phyloP scores from a whole-genome alignment of 495 filamentous ascomycete genomes.

The Podospora didyma region DNA sequence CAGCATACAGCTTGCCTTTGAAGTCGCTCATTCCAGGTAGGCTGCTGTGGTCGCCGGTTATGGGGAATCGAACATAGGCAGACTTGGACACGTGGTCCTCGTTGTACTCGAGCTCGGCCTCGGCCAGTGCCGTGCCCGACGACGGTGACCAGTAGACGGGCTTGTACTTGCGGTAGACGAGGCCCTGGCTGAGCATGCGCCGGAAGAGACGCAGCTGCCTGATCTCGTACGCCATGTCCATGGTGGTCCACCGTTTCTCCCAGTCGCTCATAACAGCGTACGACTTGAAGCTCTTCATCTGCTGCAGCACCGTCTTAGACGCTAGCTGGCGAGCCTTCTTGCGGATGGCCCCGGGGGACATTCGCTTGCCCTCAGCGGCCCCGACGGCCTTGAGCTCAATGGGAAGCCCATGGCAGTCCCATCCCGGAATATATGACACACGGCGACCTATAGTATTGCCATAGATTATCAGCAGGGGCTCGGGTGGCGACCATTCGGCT shows the following conservation, averaged over 20 bases:
- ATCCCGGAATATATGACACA: constrained; percentile 87
- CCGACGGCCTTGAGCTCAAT: constrained; percentile 97
- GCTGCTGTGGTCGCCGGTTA: constrained; percentile 48
- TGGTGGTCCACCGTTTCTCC: constrained; percentile 86
- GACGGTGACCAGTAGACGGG: constrained; percentile 97
- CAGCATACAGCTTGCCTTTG: constrained; percentile 53
- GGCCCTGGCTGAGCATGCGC: constrained; percentile 74
- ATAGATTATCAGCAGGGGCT: neutral
- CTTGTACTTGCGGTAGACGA: constrained; percentile 85
- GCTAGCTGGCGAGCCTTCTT: constrained; percentile 73
- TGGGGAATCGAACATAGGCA: constrained; percentile 76
- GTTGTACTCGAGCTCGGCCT: constrained; percentile 94
- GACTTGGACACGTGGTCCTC: constrained; percentile 76
- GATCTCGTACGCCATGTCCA: constrained; percentile 85
- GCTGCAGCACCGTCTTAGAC: constrained; percentile 64
- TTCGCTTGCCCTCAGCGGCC: constrained; percentile 28
- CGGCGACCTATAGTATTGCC: constrained; percentile 40
- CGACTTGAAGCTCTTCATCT: constrained; percentile 75
- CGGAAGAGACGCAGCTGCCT: constrained; percentile 81
- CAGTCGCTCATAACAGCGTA: constrained; percentile 95
- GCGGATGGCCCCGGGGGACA: constrained; percentile 50
- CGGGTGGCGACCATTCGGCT: neutral
- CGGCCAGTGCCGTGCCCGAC: constrained; percentile 83
- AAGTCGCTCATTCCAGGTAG: constrained; percentile 32
- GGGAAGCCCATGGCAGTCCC: constrained; percentile 97